Evolutionary conservation across 2,329 filamentous ascomycete species (phyloP), one percentile per base, ranked within the genome.

Genomic region (Phaeosphaeria sp.): DNA sequence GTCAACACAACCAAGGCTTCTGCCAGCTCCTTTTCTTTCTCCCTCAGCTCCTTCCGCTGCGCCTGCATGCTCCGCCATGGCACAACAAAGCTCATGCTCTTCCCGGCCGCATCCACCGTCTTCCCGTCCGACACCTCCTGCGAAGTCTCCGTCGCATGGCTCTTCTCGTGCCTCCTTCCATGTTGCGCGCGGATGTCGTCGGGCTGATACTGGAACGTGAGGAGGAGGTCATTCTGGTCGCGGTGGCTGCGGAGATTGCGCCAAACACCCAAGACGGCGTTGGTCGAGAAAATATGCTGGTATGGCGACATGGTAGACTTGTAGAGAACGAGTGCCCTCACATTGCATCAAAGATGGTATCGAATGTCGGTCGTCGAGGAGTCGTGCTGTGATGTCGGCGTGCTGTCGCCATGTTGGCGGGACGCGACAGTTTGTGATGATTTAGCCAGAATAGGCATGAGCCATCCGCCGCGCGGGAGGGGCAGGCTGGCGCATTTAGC

Each of bases 11-110:
- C 73, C 20, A 76, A 52, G 6, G 71, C 72, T 59, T 76, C 73
- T 11, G 73, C 73, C 25, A 75, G 55, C 56, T 74, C 69, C 47
- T 72, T 76, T 25, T 76, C 73, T 49, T 68, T 74, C 51, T 73
- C 69, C 6, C 62, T 60, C 56, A 74, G 40, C 55, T 76, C 72
- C 47, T 64, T 57, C 54, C 72, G 65, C 53, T 75, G 72, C 13
- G 69, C 67, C 56, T 75, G 72, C 72, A 76, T 74, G 40, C 71
- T 72, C 49, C 72, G 62, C 73, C 72, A 76, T 61, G 73, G 72
- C 33, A 76, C 72, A 15, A 75, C 71, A 20, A 75, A 75, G 55
- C 73, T 68, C 20, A 75, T 76, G 53, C 72, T 74, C 60, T 67
- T 72, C 33, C 67, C 68, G 5, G 56, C 63, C 4, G 51, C 57